Evolutionary conservation across 192 early-diverging fungal species (phyloP).

Genomic region (Podila verticillata): DNA sequence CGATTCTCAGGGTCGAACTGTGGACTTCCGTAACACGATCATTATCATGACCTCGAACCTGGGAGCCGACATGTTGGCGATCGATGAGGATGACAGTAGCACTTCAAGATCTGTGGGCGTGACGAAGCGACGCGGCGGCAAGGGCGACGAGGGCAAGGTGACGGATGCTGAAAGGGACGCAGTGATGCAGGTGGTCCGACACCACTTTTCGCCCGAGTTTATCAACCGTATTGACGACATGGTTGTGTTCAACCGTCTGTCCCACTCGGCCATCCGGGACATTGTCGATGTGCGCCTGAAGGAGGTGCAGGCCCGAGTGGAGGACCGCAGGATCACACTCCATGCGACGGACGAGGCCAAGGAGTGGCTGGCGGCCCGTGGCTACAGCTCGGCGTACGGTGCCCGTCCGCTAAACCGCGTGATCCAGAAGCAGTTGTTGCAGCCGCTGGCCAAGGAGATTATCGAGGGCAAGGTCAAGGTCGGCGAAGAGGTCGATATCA

Average conservation of each 20-base stretch:
- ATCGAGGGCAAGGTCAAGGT: slow-evolving; percentile 63
- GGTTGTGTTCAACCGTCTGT: slow-evolving; percentile 79
- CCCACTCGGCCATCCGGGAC: slow-evolving; percentile 69
- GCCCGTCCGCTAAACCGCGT: slow-evolving; percentile 92
- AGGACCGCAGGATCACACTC: slow-evolving; percentile 79
- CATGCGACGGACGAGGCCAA: slow-evolving; percentile 74
- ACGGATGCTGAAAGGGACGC: slow-evolving; percentile 64
- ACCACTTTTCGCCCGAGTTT: slow-evolving; percentile 83
- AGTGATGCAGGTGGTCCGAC: slow-evolving; percentile 74
- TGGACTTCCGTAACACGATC: slow-evolving; percentile 85
- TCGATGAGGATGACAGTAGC: slow-evolving; percentile 50
- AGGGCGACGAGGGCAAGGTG: slow-evolving; percentile 48
- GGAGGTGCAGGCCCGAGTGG: slow-evolving; percentile 76
- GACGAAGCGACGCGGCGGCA: slow-evolving; percentile 8
- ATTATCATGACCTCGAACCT: slow-evolving; percentile 87
- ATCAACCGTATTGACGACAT: slow-evolving; percentile 84
- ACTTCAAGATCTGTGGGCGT: slow-evolving; percentile 8
- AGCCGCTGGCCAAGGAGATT: slow-evolving; percentile 60
- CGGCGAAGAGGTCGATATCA: slow-evolving; percentile 54
- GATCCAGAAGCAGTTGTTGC: slow-evolving; percentile 76
- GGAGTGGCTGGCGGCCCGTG: slow-evolving; percentile 76
- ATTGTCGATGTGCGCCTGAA: slow-evolving; percentile 80
- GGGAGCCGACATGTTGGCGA: slow-evolving; percentile 73
- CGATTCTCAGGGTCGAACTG: slow-evolving; percentile 79
- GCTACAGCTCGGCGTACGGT: slow-evolving; percentile 96